Evolutionary conservation across 2,329 filamentous ascomycete species (phyloP), one percentile per base, ranked within the genome.

Genomic region (Aspergillus eucalypticola): DNA sequence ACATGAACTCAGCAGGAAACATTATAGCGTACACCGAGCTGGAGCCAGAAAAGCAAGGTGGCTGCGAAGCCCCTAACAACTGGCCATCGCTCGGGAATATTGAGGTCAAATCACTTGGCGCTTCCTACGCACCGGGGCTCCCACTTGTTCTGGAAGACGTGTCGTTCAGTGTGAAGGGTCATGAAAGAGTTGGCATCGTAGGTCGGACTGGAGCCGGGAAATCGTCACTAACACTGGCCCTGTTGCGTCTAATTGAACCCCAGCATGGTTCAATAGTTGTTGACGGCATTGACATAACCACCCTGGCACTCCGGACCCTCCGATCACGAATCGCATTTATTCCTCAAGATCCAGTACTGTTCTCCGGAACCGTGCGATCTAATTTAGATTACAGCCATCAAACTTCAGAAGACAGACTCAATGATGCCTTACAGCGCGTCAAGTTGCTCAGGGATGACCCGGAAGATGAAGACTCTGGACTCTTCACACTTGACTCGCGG

Each of bases 131-230:
- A 11, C n/a, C 46, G 0, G 46, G 29, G 8, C 46, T 50, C n/a
- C 46, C 46, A 15, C 46, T 50, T 17, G 46, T 50, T n/a, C 46
- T 50, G 7, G 29, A 50, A 32, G 25, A 50, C 5, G 46, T 50
- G 7, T 50, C 46, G n/a, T 50, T 32, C 46, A 29, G 15, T 17
- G 23, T 50, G 3, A 13, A 50, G 8, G 46, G n/a, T 3, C 15
- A 7, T 23, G 29, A 17, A 17, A n/a, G 46, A 29, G 8, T 50
- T 11, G 46, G 46, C 8, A 29, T 50, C n/a, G 46, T 50, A 27
- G 46, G 46, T 3, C 46, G 46, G 8, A 55, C 53, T 1, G 53
- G 53, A 17, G 53, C 53, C 53, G 53, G 53, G 8, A 55, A 55
- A 25, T 55, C 53, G 5, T 55, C 53, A 21, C 53, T 55, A 25